Base-by-base conservation (phyloP, 768 basidiomycete species). In the Omphalotus guepiniiformis region DNA sequence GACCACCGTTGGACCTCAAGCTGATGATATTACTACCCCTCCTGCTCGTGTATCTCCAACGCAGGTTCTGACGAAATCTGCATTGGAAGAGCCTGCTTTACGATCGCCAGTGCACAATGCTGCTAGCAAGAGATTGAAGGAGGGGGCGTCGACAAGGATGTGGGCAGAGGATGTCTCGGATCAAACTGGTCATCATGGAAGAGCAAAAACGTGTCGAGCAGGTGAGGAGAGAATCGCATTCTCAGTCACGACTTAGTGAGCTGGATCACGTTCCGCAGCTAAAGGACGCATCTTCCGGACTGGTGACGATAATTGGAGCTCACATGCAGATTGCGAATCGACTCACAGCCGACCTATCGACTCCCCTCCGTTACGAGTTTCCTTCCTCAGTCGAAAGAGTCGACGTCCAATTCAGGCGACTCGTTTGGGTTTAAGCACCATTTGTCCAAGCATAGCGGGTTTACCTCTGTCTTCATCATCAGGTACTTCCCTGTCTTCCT, bases 121-220 rank as follows among this genome's bases (percentile, higher is more conserved):
- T n/a, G n/a, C n/a, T n/a, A n/a, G n/a, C 30, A 32, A n/a, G 30
- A n/a, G 30, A 32, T 9, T 32, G 30, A n/a, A 32, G 30, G 30
- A n/a, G 30, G n/a, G n/a, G 9, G 30, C 9, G 30, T 32, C 30
- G 30, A n/a, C n/a, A n/a, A n/a, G n/a, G n/a, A 64, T 67, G 47
- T 79, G 78, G 78, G 76, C 68, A 12, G 71, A 77, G 53, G 65
- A 65, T 42, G 65, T 71, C 6, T 61, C 58, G 6, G 63, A 68
- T 42, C 62, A 68, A 50, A 65, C 63, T 2, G 53, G 56, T 46
- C 37, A 41, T 13, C 49, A 40, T 28, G 36, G 52, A n/a, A 49
- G 35, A 26, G 39, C 41, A 38, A 19, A 45, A 36, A n/a, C 32
- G 41, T 32, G 43, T 53, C 23, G 32, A 53, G 37, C 19, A 44